A percentile compares a stretch with the other conserved stretches of the same genome.
Conservation (phyloP, 2,329 filamentous ascomycete species). For the Pleurostoma richardsiae region DNA sequence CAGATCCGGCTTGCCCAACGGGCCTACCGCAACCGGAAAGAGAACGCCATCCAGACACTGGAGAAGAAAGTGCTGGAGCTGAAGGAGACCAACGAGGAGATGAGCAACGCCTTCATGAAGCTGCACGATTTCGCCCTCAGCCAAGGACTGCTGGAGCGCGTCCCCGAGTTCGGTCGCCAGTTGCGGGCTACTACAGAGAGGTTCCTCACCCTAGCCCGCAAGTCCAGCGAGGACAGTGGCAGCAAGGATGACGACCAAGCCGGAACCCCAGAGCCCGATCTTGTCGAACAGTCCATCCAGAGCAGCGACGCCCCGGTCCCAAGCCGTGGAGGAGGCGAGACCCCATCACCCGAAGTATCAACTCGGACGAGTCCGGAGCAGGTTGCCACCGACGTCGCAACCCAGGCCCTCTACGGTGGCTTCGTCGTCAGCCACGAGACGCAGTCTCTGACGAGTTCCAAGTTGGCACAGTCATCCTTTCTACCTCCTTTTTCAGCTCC, state of each 20-base stretch:
- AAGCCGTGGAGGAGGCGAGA: not conserved
- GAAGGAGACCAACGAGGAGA: slow-evolving; percentile 64
- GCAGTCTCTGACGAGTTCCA: slow-evolving; percentile 10
- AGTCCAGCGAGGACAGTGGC: slow-evolving; percentile 33
- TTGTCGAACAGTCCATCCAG: not conserved
- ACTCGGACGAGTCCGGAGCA: not conserved
- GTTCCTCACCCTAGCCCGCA: slow-evolving; percentile 51
- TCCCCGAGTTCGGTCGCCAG: slow-evolving; percentile 52
- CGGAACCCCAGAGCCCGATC: slow-evolving; percentile 7
- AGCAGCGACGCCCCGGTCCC: too few species aligned
- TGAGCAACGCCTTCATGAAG: slow-evolving; percentile 65
- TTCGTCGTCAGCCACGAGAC: slow-evolving; percentile 17
- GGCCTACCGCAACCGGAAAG: slow-evolving; percentile 80
- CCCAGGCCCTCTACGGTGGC: slow-evolving; percentile 16
- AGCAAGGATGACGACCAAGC: slow-evolving; percentile 15
- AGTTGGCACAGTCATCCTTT: not conserved
- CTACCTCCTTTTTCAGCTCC: slow-evolving; percentile 3
- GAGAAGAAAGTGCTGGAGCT: slow-evolving; percentile 66
- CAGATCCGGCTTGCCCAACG: slow-evolving; percentile 85
- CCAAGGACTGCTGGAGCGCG: slow-evolving; percentile 51
- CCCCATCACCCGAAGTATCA: not conserved
- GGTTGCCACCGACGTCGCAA: not conserved
- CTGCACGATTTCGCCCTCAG: slow-evolving; percentile 59
- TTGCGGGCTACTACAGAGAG: slow-evolving; percentile 52
- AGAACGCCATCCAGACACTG: slow-evolving; percentile 70